Evolutionary conservation across 2,329 filamentous ascomycete species (phyloP).

Genomic region (Epichloe typhina): DNA sequence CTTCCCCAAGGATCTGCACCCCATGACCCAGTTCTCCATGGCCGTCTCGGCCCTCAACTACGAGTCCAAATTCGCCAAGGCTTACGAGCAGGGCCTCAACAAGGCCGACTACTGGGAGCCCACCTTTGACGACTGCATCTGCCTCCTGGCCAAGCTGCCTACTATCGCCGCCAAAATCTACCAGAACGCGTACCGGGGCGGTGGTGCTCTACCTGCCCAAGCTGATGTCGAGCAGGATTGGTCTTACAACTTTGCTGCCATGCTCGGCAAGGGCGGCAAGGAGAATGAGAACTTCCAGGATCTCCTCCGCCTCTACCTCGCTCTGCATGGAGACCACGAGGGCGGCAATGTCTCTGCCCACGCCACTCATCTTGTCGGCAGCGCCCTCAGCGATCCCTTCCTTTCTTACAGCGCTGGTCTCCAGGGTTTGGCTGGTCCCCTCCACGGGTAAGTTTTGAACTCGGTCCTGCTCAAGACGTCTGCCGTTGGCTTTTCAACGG

Average conservation of each 20-base stretch:
- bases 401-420: slow-evolving; percentile 92
- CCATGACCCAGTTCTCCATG: slow-evolving; percentile 96
- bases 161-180: slow-evolving; percentile 97
- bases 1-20: slow-evolving; percentile 83
- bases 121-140: slow-evolving; percentile 90
- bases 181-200: slow-evolving; percentile 73
- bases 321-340: slow-evolving; percentile 95
- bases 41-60: slow-evolving; percentile 94
- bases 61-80: slow-evolving; percentile 84
- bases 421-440: slow-evolving; percentile 84
- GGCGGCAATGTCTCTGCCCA: slow-evolving; percentile 96
- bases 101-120: slow-evolving; percentile 99
- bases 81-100: slow-evolving; percentile 78
- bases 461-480: not conserved
- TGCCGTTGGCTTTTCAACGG: not conserved
- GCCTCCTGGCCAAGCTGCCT: slow-evolving; percentile 86
- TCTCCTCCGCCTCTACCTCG: slow-evolving; percentile 82
- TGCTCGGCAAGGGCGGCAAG: slow-evolving; percentile 81
- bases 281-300: slow-evolving; percentile 93
- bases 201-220: slow-evolving; percentile 58
- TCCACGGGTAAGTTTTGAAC: slow-evolving; percentile 34
- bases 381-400: slow-evolving; percentile 87
- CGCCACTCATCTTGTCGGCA: slow-evolving; percentile 86
- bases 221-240: slow-evolving; percentile 83
- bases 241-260: slow-evolving; percentile 96